These are phyloP conservation scores for Cucurbita maxima DNA, from an alignment of 306 rosid species.

Conservation along the genomic window DNA sequence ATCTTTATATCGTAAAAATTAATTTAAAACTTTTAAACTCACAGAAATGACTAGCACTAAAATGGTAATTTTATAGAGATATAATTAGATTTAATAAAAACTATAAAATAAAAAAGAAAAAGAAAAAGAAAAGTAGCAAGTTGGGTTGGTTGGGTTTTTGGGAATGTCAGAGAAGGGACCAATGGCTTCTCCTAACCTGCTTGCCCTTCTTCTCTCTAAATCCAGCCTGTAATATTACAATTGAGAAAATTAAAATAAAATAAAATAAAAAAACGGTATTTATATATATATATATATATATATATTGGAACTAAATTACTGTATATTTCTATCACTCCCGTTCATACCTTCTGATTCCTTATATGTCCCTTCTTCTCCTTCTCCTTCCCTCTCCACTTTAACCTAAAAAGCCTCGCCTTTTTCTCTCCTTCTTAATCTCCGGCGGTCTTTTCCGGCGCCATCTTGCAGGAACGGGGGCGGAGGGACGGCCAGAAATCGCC, in stretches of 20 bases:
- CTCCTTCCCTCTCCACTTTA: constrained; percentile 16
- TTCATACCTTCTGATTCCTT: constrained; percentile 13
- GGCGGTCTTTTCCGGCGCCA: constrained; percentile 30
- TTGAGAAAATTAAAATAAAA: background rate
- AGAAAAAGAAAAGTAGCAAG: background rate
- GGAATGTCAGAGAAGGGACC: background rate
- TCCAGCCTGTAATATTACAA: background rate
- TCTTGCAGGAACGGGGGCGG: constrained; percentile 3
- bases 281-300: too few species aligned
- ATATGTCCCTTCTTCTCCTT: constrained; percentile 14
- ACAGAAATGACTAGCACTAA: background rate
- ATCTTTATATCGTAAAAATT: too few species aligned
- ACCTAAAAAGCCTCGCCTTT: constrained; percentile 47
- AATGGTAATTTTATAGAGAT: background rate
- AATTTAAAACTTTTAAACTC: too few species aligned
- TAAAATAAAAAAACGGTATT: background rate
- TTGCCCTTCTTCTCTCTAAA: background rate
- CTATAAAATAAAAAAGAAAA: background rate
- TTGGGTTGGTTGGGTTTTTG: constrained; percentile 2
- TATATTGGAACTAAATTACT: too few species aligned
- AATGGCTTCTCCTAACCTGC: background rate
- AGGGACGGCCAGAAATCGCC: background rate
- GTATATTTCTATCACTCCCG: constrained; percentile 16
- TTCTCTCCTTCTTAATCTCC: constrained; percentile 54
- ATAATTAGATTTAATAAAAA: background rate